These are phyloP conservation scores for Cladophialophora yegresii DNA, from an alignment of 2,329 filamentous ascomycete species.

Conservation along the genomic window DNA sequence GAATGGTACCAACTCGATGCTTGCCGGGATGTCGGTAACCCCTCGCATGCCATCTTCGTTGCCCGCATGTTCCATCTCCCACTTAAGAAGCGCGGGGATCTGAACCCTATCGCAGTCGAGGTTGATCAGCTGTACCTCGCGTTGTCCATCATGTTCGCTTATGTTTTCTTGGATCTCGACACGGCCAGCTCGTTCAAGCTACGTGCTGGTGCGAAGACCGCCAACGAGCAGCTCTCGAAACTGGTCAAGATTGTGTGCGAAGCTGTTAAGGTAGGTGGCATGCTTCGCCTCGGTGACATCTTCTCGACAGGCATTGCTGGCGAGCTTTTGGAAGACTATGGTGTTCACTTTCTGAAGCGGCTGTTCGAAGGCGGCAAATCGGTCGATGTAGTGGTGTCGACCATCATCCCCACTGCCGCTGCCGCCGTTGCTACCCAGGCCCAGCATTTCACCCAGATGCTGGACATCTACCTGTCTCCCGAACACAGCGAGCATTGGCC, in stretches of 20 bases:
- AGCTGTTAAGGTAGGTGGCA: slow-evolving; percentile 40
- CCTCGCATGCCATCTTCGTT: slow-evolving; percentile 39
- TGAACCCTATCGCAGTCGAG: slow-evolving; percentile 33
- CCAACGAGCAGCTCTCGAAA: slow-evolving; percentile 32
- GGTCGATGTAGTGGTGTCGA: slow-evolving; percentile 57
- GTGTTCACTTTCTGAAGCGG: slow-evolving; percentile 58
- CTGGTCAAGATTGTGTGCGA: slow-evolving; percentile 35
- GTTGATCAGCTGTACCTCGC: slow-evolving; percentile 38
- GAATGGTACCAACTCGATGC: slow-evolving; percentile 41
- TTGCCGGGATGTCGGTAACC: slow-evolving; percentile 38
- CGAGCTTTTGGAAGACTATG: slow-evolving; percentile 53
- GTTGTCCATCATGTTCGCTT: slow-evolving; percentile 38
- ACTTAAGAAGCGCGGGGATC: slow-evolving; percentile 33
- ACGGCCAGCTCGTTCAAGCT: slow-evolving; percentile 37
- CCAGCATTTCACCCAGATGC: slow-evolving; percentile 58
- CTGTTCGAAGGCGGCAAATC: slow-evolving; percentile 52
- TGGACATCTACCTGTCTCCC: slow-evolving; percentile 60
- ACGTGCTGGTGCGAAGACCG: slow-evolving; percentile 30
- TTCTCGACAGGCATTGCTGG: slow-evolving; percentile 33
- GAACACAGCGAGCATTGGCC: slow-evolving; percentile 39
- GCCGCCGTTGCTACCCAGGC: slow-evolving; percentile 60
- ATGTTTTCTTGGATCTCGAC: slow-evolving; percentile 39
- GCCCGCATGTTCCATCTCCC: slow-evolving; percentile 39
- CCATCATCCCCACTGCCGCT: slow-evolving; percentile 59
- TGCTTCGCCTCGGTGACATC: slow-evolving; percentile 42